Conservation (phyloP, 768 basidiomycete species). For the Lactifluus echinatus region DNA sequence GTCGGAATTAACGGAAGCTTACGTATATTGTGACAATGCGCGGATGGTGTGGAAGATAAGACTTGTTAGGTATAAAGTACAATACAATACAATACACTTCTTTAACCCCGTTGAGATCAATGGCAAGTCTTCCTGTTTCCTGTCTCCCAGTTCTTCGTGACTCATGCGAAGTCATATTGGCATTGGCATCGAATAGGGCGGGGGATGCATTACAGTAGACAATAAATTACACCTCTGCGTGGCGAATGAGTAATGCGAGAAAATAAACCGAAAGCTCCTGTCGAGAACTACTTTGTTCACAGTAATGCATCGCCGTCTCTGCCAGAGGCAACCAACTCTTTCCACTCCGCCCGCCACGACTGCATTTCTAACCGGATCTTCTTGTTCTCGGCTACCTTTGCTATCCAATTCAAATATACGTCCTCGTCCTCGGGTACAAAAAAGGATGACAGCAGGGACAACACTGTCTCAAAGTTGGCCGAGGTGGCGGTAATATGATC, state of each 20-base stretch:
- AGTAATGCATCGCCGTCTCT: conserved; percentile 53
- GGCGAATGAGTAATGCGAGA: conserved; percentile 2
- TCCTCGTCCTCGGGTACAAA: conserved; percentile 93
- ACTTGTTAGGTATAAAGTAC: too few species aligned
- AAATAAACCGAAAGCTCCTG: not conserved
- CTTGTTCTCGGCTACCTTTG: conserved; percentile 45
- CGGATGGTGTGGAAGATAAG: too few species aligned
- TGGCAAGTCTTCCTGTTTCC: too few species aligned
- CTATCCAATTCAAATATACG: conserved; percentile 72
- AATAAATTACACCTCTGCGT: conserved; percentile 7
- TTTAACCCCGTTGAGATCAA: not conserved
- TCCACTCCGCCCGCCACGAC: conserved; percentile 79
- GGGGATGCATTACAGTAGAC: too few species aligned
- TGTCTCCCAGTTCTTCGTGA: not conserved
- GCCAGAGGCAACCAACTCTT: conserved; percentile 52
- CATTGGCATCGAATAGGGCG: too few species aligned
- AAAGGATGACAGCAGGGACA: conserved; percentile 87
- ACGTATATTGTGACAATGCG: too few species aligned
- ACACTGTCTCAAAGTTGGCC: conserved; percentile 84
- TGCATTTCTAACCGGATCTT: conserved; percentile 64
- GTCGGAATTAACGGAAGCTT: too few species aligned
- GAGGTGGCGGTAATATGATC: conserved; percentile 74
- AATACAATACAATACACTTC: not conserved
- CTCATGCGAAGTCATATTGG: not conserved
- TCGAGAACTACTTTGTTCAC: conserved; percentile 28